Evolutionary conservation across 169 alveolate species (phyloP).

Genomic region (Plasmodium chabaudi): DNA sequence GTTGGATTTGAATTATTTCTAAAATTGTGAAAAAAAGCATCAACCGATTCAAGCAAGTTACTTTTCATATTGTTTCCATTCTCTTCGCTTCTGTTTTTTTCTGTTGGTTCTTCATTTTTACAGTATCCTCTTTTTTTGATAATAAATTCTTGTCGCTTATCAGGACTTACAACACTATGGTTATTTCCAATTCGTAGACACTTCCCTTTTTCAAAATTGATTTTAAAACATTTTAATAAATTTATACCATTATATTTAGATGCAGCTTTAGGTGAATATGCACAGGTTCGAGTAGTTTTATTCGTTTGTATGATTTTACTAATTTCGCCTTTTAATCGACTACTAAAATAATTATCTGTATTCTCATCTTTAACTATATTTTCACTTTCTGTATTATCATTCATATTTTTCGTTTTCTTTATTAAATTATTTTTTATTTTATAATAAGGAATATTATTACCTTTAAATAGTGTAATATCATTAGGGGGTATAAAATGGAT

Average conservation of each 20-base stretch:
- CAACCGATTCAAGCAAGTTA: conserved; percentile 31
- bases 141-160: not conserved
- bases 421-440: too few species aligned
- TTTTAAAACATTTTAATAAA: conserved; percentile 6
- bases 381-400: too few species aligned
- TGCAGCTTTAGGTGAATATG: not conserved
- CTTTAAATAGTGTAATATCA: too few species aligned
- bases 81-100: not conserved
- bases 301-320: not conserved
- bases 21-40: conserved; percentile 22
- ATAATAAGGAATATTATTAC: too few species aligned
- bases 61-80: not conserved
- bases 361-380: too few species aligned
- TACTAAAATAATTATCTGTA: not conserved
- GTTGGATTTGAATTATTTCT: not conserved
- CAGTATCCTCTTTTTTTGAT: not conserved
- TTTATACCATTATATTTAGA: conserved; percentile 6
- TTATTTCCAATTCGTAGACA: not conserved
- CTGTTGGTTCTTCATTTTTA: not conserved
- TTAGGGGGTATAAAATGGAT: too few species aligned
- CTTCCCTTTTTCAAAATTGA: conserved; percentile 20
- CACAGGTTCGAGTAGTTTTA: not conserved
- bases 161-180: not conserved
- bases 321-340: not conserved
- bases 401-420: too few species aligned